Conservation (phyloP, 179 eudicot species). For the Corrigiola litoralis region DNA sequence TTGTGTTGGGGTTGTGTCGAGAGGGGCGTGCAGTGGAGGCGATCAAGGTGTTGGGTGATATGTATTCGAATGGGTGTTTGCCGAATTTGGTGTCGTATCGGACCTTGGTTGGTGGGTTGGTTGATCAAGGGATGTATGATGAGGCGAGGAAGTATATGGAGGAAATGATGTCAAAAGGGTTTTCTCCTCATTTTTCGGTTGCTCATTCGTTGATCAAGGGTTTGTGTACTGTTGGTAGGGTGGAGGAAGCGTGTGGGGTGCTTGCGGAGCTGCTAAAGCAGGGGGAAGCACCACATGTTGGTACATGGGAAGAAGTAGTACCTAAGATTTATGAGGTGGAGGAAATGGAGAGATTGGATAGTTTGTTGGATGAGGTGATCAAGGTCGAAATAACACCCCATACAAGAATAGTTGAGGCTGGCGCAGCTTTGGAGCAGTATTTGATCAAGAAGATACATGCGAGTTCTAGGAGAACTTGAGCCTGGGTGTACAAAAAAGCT, state of each 20-base stretch:
- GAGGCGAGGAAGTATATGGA: conserved; percentile 55
- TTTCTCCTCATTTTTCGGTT: conserved; percentile 80
- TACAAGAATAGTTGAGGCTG: conserved; percentile 59
- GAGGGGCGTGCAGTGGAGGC: conserved; percentile 76
- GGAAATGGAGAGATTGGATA: conserved; percentile 31
- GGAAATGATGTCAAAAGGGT: conserved; percentile 69
- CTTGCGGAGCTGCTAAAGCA: conserved; percentile 46
- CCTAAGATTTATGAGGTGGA: conserved; percentile 60
- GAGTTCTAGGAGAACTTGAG: conserved; percentile 27
- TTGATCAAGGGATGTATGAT: conserved; percentile 71
- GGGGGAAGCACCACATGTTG: conserved; percentile 54
- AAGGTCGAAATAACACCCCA: conserved; percentile 57
- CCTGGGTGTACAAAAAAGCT: neutral
- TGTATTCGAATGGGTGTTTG: conserved; percentile 69
- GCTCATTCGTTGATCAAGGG: conserved; percentile 60
- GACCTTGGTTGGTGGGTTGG: conserved; percentile 75
- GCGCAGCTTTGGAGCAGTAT: conserved; percentile 65
- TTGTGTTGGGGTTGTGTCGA: conserved; percentile 71
- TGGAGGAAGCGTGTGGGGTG: conserved; percentile 68
- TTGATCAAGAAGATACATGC: conserved; percentile 42
- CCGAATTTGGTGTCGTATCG: conserved; percentile 83
- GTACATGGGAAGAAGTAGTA: conserved; percentile 71
- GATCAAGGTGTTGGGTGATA: conserved; percentile 75
- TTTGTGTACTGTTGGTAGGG: conserved; percentile 64
- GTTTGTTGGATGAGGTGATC: conserved; percentile 44